Conservation (phyloP, 306 rosid species). For the Cyclanthera cordifolia region DNA sequence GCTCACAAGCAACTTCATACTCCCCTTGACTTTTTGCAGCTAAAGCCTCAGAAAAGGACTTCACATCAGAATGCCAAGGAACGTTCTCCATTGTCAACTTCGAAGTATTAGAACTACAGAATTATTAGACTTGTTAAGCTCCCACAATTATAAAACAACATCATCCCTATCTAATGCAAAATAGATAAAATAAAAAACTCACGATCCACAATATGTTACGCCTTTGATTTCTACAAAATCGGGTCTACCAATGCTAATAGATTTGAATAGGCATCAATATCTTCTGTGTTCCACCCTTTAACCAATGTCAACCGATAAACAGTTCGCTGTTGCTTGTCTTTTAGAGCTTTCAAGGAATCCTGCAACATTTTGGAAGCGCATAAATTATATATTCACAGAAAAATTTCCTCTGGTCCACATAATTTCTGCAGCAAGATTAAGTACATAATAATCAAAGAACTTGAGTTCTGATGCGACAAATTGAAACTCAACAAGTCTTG, state of each 20-base stretch:
- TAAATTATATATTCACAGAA: constrained; percentile 15
- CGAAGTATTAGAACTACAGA: constrained; percentile 71
- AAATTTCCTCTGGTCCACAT: constrained; percentile 7
- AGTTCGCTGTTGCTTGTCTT: constrained; percentile 85
- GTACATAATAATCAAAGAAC: not conserved
- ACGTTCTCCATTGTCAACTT: constrained; percentile 98
- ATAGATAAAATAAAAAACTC: constrained; percentile 23
- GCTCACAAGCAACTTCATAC: constrained; percentile 95
- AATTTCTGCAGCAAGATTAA: not conserved
- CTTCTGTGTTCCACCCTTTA: constrained; percentile 94
- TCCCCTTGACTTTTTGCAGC: constrained; percentile 66
- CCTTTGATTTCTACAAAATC: constrained; percentile 97
- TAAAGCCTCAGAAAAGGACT: constrained; percentile 76
- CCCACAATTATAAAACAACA: not conserved
- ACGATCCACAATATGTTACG: constrained; percentile 96
- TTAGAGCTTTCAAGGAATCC: constrained; percentile 79
- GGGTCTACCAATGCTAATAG: constrained; percentile 71
- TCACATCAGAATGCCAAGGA: constrained; percentile 97
- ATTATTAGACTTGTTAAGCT: constrained; percentile 18
- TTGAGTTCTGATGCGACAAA: not conserved
- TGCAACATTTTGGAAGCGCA: constrained; percentile 20
- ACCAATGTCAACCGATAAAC: constrained; percentile 92
- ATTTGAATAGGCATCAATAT: constrained; percentile 70
- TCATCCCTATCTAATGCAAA: not conserved
- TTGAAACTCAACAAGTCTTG: too few relatives aligned